These are phyloP conservation scores for Chernovozyma aurita DNA, from an alignment of 1,139 yeast genomes.

Conservation along the genomic window DNA sequence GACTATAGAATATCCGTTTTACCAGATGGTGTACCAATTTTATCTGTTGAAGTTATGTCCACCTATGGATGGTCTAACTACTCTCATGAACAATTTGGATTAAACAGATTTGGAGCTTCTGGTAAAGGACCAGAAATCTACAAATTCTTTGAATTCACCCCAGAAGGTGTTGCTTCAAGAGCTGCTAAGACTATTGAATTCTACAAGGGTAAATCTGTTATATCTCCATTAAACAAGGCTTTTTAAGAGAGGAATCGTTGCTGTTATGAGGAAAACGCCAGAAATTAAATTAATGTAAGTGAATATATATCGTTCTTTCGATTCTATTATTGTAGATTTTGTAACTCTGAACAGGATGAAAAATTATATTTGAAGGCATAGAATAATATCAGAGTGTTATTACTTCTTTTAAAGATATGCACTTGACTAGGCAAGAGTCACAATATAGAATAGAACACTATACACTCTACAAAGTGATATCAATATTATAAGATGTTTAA, in stretches of 20 bases:
- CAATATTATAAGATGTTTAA: too few species aligned
- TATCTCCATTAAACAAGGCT: conserved; percentile 80
- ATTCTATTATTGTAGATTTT: too few species aligned
- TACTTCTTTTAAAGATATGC: too few species aligned
- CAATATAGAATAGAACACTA: too few species aligned
- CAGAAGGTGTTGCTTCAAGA: conserved; percentile 88
- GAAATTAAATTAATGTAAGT: background rate
- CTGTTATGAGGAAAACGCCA: too few species aligned
- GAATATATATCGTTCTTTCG: background rate
- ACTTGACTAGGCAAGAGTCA: too few species aligned
- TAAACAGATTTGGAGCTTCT: conserved; percentile 95
- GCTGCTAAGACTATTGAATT: conserved; percentile 76
- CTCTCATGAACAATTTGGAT: conserved; percentile 95
- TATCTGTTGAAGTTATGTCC: conserved; percentile 92
- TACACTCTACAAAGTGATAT: too few species aligned
- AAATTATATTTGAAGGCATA: too few species aligned
- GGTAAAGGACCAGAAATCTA: conserved; percentile 85
- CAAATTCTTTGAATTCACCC: conserved; percentile 85
- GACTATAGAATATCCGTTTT: conserved; percentile 81
- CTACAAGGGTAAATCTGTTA: conserved; percentile 71
- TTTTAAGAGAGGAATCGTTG: conserved; percentile 34
- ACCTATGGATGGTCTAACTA: conserved; percentile 93
- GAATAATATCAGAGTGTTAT: too few species aligned
- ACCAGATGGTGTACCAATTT: conserved; percentile 91
- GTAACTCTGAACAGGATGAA: too few species aligned